phyloP scores from a whole-genome alignment of 2,329 filamentous ascomycete species.

The Colletotrichum sp. region DNA sequence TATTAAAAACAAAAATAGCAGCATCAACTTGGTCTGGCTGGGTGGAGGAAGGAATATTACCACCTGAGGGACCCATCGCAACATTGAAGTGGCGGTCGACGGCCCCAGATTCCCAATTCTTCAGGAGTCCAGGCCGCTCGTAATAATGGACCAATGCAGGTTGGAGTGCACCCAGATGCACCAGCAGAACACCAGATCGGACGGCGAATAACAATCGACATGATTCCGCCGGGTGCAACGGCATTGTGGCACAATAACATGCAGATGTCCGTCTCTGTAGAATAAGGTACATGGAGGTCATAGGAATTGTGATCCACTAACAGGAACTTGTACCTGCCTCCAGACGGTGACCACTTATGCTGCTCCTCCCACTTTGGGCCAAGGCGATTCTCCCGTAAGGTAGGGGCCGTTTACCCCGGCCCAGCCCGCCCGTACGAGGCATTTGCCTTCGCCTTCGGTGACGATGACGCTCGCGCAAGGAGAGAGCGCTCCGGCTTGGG shows the following conservation, averaged over 20 bases:
- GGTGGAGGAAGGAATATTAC: background rate
- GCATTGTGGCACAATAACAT: background rate
- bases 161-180: background rate
- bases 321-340: background rate
- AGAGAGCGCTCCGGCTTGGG: conserved; percentile 1
- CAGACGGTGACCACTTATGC: background rate
- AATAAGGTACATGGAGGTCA: no score
- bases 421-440: background rate
- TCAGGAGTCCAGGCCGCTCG: conserved; percentile 10
- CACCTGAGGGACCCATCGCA: background rate
- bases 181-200: background rate
- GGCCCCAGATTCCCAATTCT: conserved; percentile 8
- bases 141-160: conserved; percentile 2
- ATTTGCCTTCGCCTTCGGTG: conserved; percentile 12
- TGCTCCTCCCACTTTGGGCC: background rate
- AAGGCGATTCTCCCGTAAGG: background rate
- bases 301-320: background rate
- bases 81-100: background rate
- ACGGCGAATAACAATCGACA: background rate
- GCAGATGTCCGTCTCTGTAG: background rate
- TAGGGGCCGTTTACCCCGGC: background rate
- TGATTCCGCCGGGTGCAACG: background rate
- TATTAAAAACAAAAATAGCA: conserved; percentile 2
- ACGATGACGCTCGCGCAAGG: conserved; percentile 10
- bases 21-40: background rate